Evolutionary conservation across 192 early-diverging fungal species (phyloP).

Genomic region (Linnemannia elongata): DNA sequence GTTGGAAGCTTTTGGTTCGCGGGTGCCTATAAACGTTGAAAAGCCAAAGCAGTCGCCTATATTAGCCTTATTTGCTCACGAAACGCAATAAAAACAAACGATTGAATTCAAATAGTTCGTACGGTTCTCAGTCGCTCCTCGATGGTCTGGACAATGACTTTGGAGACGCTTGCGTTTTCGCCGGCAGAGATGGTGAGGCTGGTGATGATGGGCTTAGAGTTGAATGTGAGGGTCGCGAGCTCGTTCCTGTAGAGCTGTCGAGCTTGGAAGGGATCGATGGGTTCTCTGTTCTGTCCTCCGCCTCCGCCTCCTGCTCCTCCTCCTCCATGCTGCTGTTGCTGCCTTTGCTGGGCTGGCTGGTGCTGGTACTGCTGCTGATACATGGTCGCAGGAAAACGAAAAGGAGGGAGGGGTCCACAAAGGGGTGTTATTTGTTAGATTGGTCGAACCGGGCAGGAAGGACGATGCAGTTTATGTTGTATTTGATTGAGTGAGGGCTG

Average conservation of each 20-base stretch:
- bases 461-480: too few relatives aligned
- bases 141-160: constrained; percentile 84
- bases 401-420: not conserved
- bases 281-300: constrained; percentile 20
- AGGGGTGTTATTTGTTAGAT: not conserved
- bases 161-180: constrained; percentile 75
- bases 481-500: too few relatives aligned
- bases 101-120: constrained; percentile 31
- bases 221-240: constrained; percentile 89
- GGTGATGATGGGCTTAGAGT: constrained; percentile 94
- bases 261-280: constrained; percentile 39
- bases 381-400: not conserved
- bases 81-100: not conserved
- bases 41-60: not conserved
- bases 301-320: not conserved
- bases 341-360: constrained; percentile 16
- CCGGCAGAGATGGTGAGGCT: constrained; percentile 89
- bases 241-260: constrained; percentile 72
- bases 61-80: not conserved
- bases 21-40: constrained; percentile 67
- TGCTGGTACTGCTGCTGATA: constrained; percentile 41
- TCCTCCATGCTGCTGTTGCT: constrained; percentile 8
- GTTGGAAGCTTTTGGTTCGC: constrained; percentile 87
- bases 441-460: too few relatives aligned
- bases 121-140: constrained; percentile 66